Base-by-base conservation (phyloP, 1,139 yeast species). In the Petasospora rhodanensis region DNA sequence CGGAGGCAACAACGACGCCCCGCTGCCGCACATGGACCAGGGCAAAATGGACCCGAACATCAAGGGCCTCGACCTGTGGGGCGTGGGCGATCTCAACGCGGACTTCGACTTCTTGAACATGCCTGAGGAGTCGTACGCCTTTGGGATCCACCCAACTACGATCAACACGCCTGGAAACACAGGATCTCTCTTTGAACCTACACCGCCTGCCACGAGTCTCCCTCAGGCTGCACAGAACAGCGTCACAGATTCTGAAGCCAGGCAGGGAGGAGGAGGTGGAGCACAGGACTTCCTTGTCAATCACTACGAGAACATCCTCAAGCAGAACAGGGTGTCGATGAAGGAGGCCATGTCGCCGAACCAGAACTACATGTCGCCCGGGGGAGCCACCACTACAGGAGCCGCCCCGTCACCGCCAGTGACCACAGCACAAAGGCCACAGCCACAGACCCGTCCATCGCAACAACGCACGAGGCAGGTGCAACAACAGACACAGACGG, bases 101-200 rank as follows among this genome's bases (percentile, higher is more conserved):
- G 38, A 59, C 48, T 37, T 58, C 52, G 37, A 59, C 52, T 43
- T 49, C 43, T 27, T 64, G 45, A 43, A 58, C 45, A 46, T 51
- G 38, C 41, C 52, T 8, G 43, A 41, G 14, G 47, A 44, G 5
- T 13, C 34, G 10, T 20, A 35, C 32, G 26, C 37, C 49, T 55
- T 38, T 39, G 22, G 17, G 41, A 47, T 16, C 43, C 46, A 37
- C 28, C 35, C 37, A 34, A 38, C 41, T 25, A 37, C 39, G 32
- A 38, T 32, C 40, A 44, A 29, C 37, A 40, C 33, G 9, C 37
- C 31, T 8, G 33, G 25, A 4, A 36, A 32, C 34, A 36, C 41
- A 7, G 34, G 34, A 4, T 37, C 45, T 9, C 31, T 37, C 10
- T 37, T 37, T 29, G 41, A 33, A 2, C 41, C 37, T 3, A 37